Conservation (phyloP, 768 basidiomycete species). For the Phlebiopsis flavidoalba region DNA sequence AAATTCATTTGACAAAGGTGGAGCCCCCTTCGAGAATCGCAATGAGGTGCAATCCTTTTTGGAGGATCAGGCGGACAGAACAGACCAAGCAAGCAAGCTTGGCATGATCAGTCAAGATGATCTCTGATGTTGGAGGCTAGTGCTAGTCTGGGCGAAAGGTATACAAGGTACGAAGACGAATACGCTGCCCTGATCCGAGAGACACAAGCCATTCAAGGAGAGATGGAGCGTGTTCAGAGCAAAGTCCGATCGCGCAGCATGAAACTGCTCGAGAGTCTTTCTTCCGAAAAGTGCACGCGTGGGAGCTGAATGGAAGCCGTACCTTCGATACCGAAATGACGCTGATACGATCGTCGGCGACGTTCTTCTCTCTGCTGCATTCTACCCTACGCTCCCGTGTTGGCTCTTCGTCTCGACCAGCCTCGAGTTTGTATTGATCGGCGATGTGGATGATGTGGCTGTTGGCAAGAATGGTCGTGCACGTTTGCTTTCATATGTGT, state of each 20-base stretch:
- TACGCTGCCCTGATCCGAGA: conserved; percentile 96
- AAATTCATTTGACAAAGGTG: conserved; percentile 94
- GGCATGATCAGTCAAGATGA: conserved; percentile 85
- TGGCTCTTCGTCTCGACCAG: conserved; percentile 98
- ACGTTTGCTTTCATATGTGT: no score
- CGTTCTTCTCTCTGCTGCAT: conserved; percentile 91
- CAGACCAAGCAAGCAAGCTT: conserved; percentile 95
- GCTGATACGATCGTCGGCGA: conserved; percentile 98
- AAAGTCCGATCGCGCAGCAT: conserved; percentile 92
- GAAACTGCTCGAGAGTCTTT: conserved; percentile 89
- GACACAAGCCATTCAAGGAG: conserved; percentile 92
- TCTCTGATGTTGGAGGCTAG: conserved; percentile 88
- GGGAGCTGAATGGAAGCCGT: conserved; percentile 91
- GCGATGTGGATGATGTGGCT: conserved; percentile 96
- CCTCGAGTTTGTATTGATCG: no score
- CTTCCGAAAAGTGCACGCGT: conserved; percentile 90
- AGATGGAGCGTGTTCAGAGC: conserved; percentile 97
- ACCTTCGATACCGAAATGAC: conserved; percentile 98
- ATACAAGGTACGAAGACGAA: conserved; percentile 87
- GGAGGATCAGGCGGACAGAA: conserved; percentile 87
- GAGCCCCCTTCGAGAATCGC: conserved; percentile 93
- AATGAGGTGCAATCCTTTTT: conserved; percentile 94
- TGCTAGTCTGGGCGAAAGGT: conserved; percentile 46
- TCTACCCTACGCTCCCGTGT: conserved; percentile 97
- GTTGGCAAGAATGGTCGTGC: conserved; percentile 92